Percentiles rank a stretch among this genome's conserved stretches.
phyloP scores from a whole-genome alignment of 2,329 filamentous ascomycete genomes.

The Chaetomiaceae sp. region DNA sequence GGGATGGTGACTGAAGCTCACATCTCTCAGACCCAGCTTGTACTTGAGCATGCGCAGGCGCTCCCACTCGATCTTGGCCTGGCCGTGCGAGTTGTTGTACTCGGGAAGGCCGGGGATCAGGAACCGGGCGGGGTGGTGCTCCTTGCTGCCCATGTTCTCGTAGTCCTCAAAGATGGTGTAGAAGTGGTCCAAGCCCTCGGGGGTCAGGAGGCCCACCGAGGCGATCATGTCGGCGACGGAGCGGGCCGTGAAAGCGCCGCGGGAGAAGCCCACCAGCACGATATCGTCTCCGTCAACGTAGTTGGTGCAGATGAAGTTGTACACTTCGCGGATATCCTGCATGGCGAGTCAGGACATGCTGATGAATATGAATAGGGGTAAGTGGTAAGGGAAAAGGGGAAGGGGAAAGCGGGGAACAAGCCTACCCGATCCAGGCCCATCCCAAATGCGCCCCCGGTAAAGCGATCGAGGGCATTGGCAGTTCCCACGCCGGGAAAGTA shows the following conservation, averaged over 20 bases:
- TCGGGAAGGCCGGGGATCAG: slow-evolving; percentile 24
- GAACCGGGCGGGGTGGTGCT: slow-evolving; percentile 23
- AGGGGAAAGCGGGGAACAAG: too few species aligned
- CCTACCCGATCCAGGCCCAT: slow-evolving; percentile 29
- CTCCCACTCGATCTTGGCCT: slow-evolving; percentile 32
- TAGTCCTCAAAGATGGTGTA: slow-evolving; percentile 39
- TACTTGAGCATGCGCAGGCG: slow-evolving; percentile 33
- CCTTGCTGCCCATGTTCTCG: slow-evolving; percentile 29
- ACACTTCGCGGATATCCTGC: slow-evolving; percentile 33
- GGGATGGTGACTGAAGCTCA: slow-evolving; percentile 5
- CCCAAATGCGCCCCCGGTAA: slow-evolving; percentile 32
- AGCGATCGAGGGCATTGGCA: slow-evolving; percentile 26
- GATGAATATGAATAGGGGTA: too few species aligned
- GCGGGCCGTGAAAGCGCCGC: slow-evolving; percentile 38
- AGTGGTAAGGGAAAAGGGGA: too few species aligned
- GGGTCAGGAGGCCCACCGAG: slow-evolving; percentile 38
- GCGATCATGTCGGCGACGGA: slow-evolving; percentile 37
- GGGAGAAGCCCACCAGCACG: slow-evolving; percentile 36
- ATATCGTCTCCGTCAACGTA: slow-evolving; percentile 35
- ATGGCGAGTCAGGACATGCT: neutral
- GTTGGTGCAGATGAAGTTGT: slow-evolving; percentile 37
- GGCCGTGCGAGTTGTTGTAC: slow-evolving; percentile 27
- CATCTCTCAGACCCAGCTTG: slow-evolving; percentile 34
- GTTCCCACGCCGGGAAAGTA: slow-evolving; percentile 33
- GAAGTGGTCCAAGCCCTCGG: slow-evolving; percentile 39